Base-by-base conservation (phyloP, 2,329 filamentous ascomycete genomes). In the Fusarium solani-melongenae region DNA sequence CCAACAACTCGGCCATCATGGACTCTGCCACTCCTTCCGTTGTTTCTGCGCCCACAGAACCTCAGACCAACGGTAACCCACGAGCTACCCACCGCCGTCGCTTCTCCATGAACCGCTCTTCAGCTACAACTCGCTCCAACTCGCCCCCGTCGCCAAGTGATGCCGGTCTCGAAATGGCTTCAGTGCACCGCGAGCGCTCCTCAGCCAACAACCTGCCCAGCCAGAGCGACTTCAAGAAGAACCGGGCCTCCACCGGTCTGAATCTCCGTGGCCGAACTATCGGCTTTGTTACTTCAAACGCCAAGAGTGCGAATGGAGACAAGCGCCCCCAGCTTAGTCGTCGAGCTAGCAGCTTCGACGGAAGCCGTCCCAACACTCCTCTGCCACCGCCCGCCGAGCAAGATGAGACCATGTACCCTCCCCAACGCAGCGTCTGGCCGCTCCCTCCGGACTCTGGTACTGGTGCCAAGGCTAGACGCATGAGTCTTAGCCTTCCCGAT, bases 381-480 rank as follows among this genome's bases (percentile, higher is more conserved):
- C 63, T 67, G 17, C 68, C 33, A 57, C 73, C 66, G 20, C 67
- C 27, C 60, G 66, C 44, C 44, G 70, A 70, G 36, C 68, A 77
- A 39, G 74, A 79, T 29, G 70, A 79, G 17, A 76, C 78, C 6
- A 81, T 77, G 27, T 81, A 79, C 61, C 81, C 81, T 4, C 82
- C 82, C 10, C 81, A 88, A 69, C 84, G 86, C 20, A 81, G 87
- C 38, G 85, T 88, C 2, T 91, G 89, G 88, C 86, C 87, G 2
- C 86, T 92, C 34, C 87, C 90, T 1, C 92, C 93, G 2, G 90
- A 91, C 61, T 88, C 88, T 24, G 93, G 93, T 14, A 92, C 91
- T 20, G 93, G 93, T 11, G 88, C 93, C 80, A 96, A 95, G 83
- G 91, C 93, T 33, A 89, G 93, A n/a, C 91, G 93, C 59, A 86